Evolutionary conservation across 2,329 filamentous ascomycete genomes (phyloP).

Genomic region (Diatrype stigma): DNA sequence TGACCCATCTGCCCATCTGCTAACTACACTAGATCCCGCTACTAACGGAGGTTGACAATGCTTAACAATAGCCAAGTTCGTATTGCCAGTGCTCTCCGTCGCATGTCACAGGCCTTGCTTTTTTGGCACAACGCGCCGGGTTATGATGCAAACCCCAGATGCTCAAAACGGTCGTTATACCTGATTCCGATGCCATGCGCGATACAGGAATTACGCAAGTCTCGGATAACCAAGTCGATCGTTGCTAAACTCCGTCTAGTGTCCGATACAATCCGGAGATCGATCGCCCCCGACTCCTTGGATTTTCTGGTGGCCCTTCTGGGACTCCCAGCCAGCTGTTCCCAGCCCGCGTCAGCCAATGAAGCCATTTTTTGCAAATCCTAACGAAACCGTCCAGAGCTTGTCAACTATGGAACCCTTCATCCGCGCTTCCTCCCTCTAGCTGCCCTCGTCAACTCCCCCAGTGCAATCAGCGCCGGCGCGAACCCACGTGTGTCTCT

Average conservation of each 20-base stretch:
- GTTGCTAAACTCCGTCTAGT: neutral
- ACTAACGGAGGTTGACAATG: too few species aligned
- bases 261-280: neutral
- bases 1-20: too few species aligned
- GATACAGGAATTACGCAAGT: neutral
- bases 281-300: neutral
- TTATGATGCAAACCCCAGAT: neutral
- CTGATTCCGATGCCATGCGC: too few species aligned
- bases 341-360: neutral
- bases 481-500: neutral
- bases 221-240: neutral
- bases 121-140: neutral
- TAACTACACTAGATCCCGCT: too few species aligned
- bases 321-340: too few species aligned
- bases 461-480: neutral
- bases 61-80: neutral
- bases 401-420: neutral
- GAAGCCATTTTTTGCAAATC: neutral
- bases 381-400: neutral
- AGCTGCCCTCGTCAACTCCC: neutral
- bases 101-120: neutral
- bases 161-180: too few species aligned
- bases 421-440: neutral
- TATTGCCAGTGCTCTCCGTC: neutral
- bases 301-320: neutral